Conservation (phyloP, 2,329 filamentous ascomycete genomes). For the Colletotrichum cordylinicola region DNA sequence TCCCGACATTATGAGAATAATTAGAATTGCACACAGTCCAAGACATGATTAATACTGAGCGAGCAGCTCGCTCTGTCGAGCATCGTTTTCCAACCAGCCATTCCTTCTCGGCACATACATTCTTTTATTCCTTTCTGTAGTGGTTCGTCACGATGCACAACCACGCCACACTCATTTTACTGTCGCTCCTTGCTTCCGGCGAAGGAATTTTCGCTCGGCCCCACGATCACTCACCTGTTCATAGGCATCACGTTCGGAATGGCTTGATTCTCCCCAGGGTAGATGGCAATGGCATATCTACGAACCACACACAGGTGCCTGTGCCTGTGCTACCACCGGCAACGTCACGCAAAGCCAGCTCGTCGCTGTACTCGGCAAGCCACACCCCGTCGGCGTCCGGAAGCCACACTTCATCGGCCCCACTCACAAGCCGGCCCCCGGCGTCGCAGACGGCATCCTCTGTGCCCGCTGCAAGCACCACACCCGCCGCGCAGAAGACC, state of each 20-base stretch:
- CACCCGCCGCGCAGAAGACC: neutral
- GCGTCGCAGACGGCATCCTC: neutral
- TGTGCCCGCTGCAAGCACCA: neutral
- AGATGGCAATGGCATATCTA: neutral
- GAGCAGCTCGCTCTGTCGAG: neutral
- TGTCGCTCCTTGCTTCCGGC: neutral
- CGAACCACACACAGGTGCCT: neutral
- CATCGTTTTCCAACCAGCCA: fast-evolving
- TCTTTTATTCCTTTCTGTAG: neutral
- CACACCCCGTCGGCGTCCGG: neutral
- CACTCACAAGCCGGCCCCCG: neutral
- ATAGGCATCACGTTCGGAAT: neutral
- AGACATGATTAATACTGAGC: neutral
- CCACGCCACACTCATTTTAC: neutral
- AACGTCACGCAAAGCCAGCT: neutral
- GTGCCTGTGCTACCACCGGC: neutral
- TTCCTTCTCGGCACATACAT: neutral
- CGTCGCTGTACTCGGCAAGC: neutral
- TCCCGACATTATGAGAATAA: neutral
- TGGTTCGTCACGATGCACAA: neutral
- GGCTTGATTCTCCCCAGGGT: neutral
- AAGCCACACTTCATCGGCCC: neutral
- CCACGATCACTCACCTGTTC: neutral
- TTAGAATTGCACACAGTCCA: neutral
- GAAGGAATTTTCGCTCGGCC: neutral